Evolutionary conservation across 2,329 filamentous ascomycete genomes (phyloP).

Genomic region (Penicillium sp.): DNA sequence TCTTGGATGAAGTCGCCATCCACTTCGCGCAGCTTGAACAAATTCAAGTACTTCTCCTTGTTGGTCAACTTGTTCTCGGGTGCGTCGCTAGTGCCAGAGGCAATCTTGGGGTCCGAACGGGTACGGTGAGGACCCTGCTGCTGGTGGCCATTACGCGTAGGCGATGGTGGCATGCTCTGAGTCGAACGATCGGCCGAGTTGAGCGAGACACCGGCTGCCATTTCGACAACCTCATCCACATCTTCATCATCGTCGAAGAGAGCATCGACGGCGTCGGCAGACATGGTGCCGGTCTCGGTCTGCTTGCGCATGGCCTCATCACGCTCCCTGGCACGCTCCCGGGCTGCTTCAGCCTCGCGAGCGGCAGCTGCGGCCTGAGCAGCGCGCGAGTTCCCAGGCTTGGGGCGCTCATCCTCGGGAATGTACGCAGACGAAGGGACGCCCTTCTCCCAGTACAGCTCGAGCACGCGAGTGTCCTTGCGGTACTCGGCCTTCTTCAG

Average conservation of each 20-base stretch:
- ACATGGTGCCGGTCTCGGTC: slow-evolving; percentile 91
- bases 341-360: slow-evolving; percentile 75
- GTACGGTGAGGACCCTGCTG: slow-evolving; percentile 75
- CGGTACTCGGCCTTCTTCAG: slow-evolving; percentile 98
- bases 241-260: slow-evolving; percentile 92
- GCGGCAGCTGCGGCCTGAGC: slow-evolving; percentile 72
- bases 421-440: slow-evolving; percentile 94
- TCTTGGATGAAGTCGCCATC: slow-evolving; percentile 97
- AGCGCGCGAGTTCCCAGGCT: slow-evolving; percentile 70
- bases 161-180: slow-evolving; percentile 91
- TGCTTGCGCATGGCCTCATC: slow-evolving; percentile 90
- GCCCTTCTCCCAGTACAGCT: slow-evolving; percentile 99
- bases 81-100: slow-evolving; percentile 61
- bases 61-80: slow-evolving; percentile 77
- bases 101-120: slow-evolving; percentile 89
- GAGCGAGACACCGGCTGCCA: slow-evolving; percentile 85
- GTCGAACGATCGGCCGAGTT: slow-evolving; percentile 73
- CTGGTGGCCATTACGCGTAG: slow-evolving; percentile 67
- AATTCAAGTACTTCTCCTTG: slow-evolving; percentile 92
- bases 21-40: slow-evolving; percentile 87
- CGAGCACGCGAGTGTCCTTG: slow-evolving; percentile 89
- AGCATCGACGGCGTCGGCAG: slow-evolving; percentile 89
- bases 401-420: slow-evolving; percentile 92
- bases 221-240: slow-evolving; percentile 81
- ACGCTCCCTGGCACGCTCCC: slow-evolving; percentile 75